Evolutionary conservation across 805 yeast genomes (phyloP).

Genomic region (Lachancea meyersii): DNA sequence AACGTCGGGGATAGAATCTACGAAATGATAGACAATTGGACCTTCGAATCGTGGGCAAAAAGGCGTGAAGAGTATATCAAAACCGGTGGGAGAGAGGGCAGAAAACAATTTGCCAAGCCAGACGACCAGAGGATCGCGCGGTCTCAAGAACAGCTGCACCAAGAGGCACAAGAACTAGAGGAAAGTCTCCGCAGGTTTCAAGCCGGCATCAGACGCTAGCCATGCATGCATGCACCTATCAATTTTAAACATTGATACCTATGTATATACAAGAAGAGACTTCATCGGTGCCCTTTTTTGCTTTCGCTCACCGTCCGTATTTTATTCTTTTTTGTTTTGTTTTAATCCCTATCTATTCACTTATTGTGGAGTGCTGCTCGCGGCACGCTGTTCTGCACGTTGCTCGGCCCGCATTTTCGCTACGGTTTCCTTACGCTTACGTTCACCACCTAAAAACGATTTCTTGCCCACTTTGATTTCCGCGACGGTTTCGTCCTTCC

Average conservation of each 20-base stretch:
- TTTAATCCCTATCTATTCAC: too few species aligned
- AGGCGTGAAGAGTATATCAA: conserved; percentile 28
- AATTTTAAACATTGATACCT: conserved; percentile 2
- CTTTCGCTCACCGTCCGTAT: neutral
- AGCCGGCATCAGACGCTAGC: conserved; percentile 1
- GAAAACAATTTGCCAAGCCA: conserved; percentile 30
- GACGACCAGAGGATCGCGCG: conserved; percentile 57
- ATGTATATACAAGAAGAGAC: neutral
- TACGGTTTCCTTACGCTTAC: conserved; percentile 59
- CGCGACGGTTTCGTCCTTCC: conserved; percentile 45
- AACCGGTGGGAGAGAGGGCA: conserved; percentile 18
- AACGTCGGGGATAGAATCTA: conserved; percentile 74
- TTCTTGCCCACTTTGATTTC: conserved; percentile 66
- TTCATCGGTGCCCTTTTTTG: neutral
- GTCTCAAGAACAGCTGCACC: conserved; percentile 55
- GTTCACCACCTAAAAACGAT: conserved; percentile 76
- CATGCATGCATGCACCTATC: neutral
- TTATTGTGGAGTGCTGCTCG: too few species aligned
- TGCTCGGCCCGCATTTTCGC: conserved; percentile 58
- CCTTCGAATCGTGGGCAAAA: conserved; percentile 34
- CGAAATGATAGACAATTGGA: conserved; percentile 56
- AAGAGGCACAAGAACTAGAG: conserved; percentile 59
- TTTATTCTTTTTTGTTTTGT: too few species aligned
- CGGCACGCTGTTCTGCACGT: conserved; percentile 10
- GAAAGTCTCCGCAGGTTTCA: conserved; percentile 31